Evolutionary conservation across 1,284 basidiomycete species (phyloP).

Genomic region (Rhodotorula sp.): DNA sequence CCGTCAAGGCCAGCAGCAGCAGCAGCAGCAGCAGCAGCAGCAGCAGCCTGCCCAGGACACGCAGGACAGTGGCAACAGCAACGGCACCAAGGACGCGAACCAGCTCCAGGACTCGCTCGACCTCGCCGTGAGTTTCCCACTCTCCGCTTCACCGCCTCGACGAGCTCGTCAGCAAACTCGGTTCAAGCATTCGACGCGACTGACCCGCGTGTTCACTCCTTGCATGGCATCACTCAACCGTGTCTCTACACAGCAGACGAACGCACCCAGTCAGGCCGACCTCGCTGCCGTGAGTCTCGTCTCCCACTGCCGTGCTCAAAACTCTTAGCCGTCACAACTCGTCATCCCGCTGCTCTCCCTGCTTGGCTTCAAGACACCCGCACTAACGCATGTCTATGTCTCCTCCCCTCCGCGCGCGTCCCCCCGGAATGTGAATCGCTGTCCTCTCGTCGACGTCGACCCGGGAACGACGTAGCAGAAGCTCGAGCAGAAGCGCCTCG

Average conservation of each 20-base stretch:
- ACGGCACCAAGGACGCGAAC: slow-evolving; percentile 44
- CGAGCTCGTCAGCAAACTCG: not conserved
- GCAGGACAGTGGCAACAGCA: not conserved
- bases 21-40: slow-evolving; percentile 1
- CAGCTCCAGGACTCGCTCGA: slow-evolving; percentile 60
- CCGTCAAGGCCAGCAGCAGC: slow-evolving; percentile 9
- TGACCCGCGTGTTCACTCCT: not conserved
- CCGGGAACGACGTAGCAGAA: slow-evolving; percentile 56
- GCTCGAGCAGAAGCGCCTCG: slow-evolving; percentile 81
- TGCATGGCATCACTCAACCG: not conserved
- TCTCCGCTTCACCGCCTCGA: not conserved
- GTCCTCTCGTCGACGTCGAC: not conserved
- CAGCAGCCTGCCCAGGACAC: not conserved
- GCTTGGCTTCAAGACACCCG: not conserved
- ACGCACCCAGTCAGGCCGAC: slow-evolving; percentile 6
- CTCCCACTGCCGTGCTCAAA: not conserved
- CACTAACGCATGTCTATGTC: not conserved
- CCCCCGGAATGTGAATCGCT: no score
- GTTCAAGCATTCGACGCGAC: no score
- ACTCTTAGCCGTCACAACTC: not conserved
- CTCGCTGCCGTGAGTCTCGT: slow-evolving; percentile 16
- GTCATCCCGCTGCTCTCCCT: not conserved
- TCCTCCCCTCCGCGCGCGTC: not conserved
- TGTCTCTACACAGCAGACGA: slow-evolving; percentile 6
- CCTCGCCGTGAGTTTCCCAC: slow-evolving; percentile 51